Conservation (phyloP, 768 basidiomycete genomes). For the Coprinopsis cinerea region DNA sequence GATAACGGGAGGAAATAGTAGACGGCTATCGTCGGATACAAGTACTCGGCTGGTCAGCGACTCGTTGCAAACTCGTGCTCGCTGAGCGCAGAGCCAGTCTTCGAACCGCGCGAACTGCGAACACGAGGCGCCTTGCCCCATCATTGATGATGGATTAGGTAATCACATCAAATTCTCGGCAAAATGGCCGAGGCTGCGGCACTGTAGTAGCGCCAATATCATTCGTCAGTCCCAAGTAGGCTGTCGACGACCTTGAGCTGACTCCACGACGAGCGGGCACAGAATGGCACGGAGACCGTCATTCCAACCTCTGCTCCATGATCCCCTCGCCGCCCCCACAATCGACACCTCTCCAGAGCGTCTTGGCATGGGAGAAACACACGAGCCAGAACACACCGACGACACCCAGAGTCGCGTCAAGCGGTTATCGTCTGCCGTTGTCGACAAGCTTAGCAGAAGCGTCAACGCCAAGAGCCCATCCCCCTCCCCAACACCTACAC, state of each 20-base stretch:
- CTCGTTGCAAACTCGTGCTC: too few relatives aligned
- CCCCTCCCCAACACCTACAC: slow-evolving; percentile 24
- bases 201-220: too few relatives aligned
- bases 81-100: too few relatives aligned
- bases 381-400: slow-evolving; percentile 21
- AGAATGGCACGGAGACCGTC: slow-evolving; percentile 19
- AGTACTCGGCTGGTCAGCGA: too few relatives aligned
- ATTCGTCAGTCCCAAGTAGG: too few relatives aligned
- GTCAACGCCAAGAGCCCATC: slow-evolving; percentile 35
- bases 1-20: slow-evolving; percentile 14
- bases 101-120: too few relatives aligned
- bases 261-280: slow-evolving; percentile 28
- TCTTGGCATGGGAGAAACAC: slow-evolving; percentile 24
- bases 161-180: too few relatives aligned
- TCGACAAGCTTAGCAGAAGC: slow-evolving; percentile 61
- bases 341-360: slow-evolving; percentile 29
- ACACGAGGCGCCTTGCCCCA: too few relatives aligned
- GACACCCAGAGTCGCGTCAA: slow-evolving; percentile 42
- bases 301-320: slow-evolving; percentile 20
- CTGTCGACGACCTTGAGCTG: too few relatives aligned
- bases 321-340: slow-evolving; percentile 19
- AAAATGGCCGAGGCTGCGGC: too few relatives aligned
- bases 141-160: too few relatives aligned
- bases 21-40: neutral
- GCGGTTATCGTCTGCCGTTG: slow-evolving; percentile 45